Evolutionary conservation across 257 asterid genomes (phyloP), one percentile per base, ranked within the genome.

Genomic region (Euphrasia confusa): DNA sequence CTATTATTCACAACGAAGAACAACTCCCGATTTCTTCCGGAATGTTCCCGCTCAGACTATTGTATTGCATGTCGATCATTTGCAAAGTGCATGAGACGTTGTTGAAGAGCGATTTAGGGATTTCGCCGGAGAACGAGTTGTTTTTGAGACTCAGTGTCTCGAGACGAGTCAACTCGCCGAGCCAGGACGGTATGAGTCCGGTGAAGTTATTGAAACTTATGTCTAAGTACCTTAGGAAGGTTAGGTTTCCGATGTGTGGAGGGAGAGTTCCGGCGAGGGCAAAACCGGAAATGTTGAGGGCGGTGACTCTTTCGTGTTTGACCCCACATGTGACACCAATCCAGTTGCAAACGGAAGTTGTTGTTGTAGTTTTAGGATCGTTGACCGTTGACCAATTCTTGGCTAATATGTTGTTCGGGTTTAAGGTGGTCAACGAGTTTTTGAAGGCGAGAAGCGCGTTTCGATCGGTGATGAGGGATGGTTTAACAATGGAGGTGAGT

Each of bases 401-500:
- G 26, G 70, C 21, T 5, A 71, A 13, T 4, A 48, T 9, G 3
- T n/a, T 14, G 2, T 17, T 0, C 49, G 80, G 72, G 70, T 30
- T 76, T 17, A 67, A 74, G 59, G 66, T 68, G 42, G 68, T 59
- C 33, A 30, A 30, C 9, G 14, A 4, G 8, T 69, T 49, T 70
- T 54, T 72, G 66, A 82, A 74, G 33, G 76, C 76, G 27, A 70
- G 47, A 44, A 82, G 79, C 4, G 84, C 67, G 10, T 54, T 32
- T 74, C 64, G 27, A 60, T 81, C 88, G 1, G 53, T 13, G 8
- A 2, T 5, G 33, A 30, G 4, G 33, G 33, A 30, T 30, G 33
- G 5, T 30, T 30, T 30, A 3, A 3, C 33, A 3, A 30, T 30
- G 33, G 33, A 3, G 4, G 33, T 30, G 33, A 30, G 33, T 2